Percentiles rank a stretch among this genome's conserved stretches.
phyloP scores from a whole-genome alignment of 306 rosid genomes.

The Medicago arabica region DNA sequence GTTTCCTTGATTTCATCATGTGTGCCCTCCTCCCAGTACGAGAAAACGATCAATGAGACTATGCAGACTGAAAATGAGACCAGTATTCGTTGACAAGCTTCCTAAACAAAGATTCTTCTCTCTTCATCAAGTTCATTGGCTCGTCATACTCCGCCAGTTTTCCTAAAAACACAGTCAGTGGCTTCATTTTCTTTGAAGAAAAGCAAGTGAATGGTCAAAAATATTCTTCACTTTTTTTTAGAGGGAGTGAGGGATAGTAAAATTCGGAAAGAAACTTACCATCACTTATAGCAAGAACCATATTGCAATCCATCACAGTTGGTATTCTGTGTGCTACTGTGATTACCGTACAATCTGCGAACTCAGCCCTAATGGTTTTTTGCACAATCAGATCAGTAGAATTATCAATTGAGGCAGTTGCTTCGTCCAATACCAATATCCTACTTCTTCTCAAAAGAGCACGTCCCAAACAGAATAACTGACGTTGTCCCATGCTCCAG shows the following conservation, averaged over 20 bases:
- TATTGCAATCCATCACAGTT: slow-evolving; percentile 85
- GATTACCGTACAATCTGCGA: slow-evolving; percentile 67
- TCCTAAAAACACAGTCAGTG: slow-evolving; percentile 48
- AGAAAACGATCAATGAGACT: slow-evolving; percentile 43
- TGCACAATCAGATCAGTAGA: slow-evolving; percentile 75
- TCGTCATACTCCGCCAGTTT: slow-evolving; percentile 72
- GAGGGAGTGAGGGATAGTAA: background rate
- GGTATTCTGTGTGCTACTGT: slow-evolving; percentile 83
- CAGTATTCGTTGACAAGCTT: slow-evolving; percentile 77
- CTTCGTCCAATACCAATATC: slow-evolving; percentile 79
- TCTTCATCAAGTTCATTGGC: slow-evolving; percentile 65
- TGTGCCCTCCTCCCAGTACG: too few species aligned
- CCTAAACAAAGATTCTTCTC: slow-evolving; percentile 64
- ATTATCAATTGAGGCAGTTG: slow-evolving; percentile 80
- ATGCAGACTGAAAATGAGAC: slow-evolving; percentile 68
- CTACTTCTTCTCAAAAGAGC: slow-evolving; percentile 70
- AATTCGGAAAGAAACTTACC: slow-evolving; percentile 44
- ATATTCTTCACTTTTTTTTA: background rate
- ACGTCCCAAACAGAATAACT: slow-evolving; percentile 79
- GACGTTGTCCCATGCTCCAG: slow-evolving; percentile 87
- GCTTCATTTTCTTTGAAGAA: background rate
- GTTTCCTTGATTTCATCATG: too few species aligned
- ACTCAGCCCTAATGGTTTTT: slow-evolving; percentile 70
- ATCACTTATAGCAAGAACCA: slow-evolving; percentile 74
- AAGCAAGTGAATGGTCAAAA: slow-evolving; percentile 6